Conservation (phyloP, 441 rosid genomes). For the Kokia cookei region DNA sequence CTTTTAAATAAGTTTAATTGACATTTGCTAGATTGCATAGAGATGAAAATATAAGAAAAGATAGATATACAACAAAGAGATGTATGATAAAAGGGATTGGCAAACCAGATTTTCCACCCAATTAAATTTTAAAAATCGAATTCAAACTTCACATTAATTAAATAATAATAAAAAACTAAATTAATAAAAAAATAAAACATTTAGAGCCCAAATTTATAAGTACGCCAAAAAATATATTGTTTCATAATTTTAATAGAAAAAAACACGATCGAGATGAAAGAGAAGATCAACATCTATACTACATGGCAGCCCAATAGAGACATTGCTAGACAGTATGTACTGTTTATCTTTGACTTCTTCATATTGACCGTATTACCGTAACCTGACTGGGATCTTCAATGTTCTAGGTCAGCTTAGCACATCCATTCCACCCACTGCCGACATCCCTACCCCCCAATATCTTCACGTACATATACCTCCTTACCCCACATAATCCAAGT, state of each 20-base stretch:
- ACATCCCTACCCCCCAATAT: background rate
- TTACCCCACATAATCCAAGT: background rate
- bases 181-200: too few relatives aligned
- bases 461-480: background rate
- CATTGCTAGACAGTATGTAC: background rate
- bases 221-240: too few relatives aligned
- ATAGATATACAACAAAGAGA: background rate
- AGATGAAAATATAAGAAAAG: conserved; percentile 27
- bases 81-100: too few relatives aligned
- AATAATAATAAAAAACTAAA: too few relatives aligned
- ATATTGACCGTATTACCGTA: background rate
- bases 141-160: too few relatives aligned
- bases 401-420: background rate
- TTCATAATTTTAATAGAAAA: too few relatives aligned
- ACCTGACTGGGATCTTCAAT: background rate
- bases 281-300: background rate
- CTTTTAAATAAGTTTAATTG: too few relatives aligned
- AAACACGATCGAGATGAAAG: too few relatives aligned
- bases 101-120: too few relatives aligned
- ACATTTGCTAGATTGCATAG: conserved; percentile 18
- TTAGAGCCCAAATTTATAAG: too few relatives aligned
- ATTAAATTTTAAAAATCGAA: too few relatives aligned
- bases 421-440: background rate
- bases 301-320: background rate
- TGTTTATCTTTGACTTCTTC: background rate